Conservation (phyloP, 768 basidiomycete genomes). For the Tulasnella sp. region DNA sequence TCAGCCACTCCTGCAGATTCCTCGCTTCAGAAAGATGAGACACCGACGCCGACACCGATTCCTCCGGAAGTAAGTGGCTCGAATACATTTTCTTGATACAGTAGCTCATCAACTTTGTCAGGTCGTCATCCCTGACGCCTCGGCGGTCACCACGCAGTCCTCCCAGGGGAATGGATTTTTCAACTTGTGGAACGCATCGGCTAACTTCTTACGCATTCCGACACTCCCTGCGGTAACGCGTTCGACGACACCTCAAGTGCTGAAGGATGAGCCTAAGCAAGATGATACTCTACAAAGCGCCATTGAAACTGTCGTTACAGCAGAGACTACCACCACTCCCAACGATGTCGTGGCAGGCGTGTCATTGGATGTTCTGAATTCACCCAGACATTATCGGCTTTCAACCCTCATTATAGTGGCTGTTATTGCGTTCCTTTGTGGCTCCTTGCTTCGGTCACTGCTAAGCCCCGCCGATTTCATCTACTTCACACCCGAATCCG, state of each 20-base stretch:
- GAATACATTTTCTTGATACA: too few relatives aligned
- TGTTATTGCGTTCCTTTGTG: slow-evolving; percentile 81
- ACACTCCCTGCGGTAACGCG: background rate
- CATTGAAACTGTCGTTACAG: background rate
- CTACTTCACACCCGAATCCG: slow-evolving; percentile 37
- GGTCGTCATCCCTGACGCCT: background rate
- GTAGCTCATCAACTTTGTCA: too few relatives aligned
- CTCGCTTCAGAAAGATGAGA: too few relatives aligned
- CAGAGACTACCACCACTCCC: slow-evolving; percentile 6
- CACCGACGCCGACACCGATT: too few relatives aligned
- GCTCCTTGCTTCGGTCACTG: slow-evolving; percentile 77
- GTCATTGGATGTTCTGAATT: background rate
- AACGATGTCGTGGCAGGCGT: background rate
- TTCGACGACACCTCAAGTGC: slow-evolving; percentile 7
- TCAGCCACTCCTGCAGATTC: too few relatives aligned
- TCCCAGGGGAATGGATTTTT: background rate
- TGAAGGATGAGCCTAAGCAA: background rate
- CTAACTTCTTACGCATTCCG: slow-evolving; percentile 2
- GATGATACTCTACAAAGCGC: background rate
- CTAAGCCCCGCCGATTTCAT: slow-evolving; percentile 86
- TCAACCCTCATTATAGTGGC: slow-evolving; percentile 60
- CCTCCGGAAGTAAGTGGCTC: too few relatives aligned
- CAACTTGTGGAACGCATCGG: slow-evolving; percentile 14
- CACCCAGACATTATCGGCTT: slow-evolving; percentile 29
- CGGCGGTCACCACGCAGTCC: background rate